phyloP scores from a whole-genome alignment of 139 green algal species.

The Picochlorum sp. region DNA sequence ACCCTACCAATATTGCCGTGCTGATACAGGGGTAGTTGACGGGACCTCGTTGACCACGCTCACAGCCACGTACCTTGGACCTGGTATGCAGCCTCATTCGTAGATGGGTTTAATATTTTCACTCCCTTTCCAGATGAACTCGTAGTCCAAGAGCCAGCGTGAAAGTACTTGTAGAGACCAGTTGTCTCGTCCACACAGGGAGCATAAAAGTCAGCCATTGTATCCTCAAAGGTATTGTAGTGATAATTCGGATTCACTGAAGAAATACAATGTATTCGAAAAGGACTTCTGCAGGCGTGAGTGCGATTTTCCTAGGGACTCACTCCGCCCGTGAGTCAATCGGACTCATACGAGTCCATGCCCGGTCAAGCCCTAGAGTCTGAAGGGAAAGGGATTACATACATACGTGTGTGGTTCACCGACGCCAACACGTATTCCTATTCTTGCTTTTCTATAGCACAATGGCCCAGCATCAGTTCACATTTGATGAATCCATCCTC shows the following conservation, averaged over 20 bases:
- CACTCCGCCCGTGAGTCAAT: too few relatives aligned
- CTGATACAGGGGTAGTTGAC: too few relatives aligned
- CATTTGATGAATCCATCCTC: constrained; percentile 3
- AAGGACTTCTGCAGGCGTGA: too few relatives aligned
- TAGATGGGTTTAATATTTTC: constrained; percentile 67
- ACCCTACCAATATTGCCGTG: neutral
- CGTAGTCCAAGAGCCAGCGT: constrained; percentile 73
- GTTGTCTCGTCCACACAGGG: constrained; percentile 26
- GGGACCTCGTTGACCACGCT: too few relatives aligned
- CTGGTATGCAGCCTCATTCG: constrained; percentile 39
- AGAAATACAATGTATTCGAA: too few relatives aligned
- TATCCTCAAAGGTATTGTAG: constrained; percentile 3
- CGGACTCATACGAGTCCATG: too few relatives aligned
- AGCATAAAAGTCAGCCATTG: constrained; percentile 16
- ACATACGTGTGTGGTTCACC: too few relatives aligned
- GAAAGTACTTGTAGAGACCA: constrained; percentile 69
- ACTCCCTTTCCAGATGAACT: constrained; percentile 55
- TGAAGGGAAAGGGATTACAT: too few relatives aligned
- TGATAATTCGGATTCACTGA: neutral
- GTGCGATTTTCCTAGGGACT: too few relatives aligned
- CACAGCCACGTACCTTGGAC: constrained; percentile 57
- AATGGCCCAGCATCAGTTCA: neutral
- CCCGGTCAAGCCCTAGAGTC: too few relatives aligned
- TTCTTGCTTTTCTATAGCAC: neutral
- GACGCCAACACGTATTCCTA: too few relatives aligned